Conservation (phyloP, 2,329 filamentous ascomycete genomes). For the Orbilia quercus region DNA sequence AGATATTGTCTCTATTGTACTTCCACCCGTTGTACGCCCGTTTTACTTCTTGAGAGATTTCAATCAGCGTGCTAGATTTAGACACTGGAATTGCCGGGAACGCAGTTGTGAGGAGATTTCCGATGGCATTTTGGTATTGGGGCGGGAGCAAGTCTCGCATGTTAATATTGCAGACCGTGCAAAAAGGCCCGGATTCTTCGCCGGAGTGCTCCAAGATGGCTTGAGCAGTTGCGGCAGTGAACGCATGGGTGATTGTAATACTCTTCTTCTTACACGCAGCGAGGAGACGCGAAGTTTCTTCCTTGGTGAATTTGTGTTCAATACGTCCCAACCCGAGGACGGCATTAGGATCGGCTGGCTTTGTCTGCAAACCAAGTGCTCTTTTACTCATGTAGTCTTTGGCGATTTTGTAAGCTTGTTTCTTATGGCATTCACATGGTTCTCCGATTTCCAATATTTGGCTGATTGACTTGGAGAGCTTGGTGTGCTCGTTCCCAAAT, state of each 20-base stretch:
- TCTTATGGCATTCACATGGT: neutral
- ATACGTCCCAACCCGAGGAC: neutral
- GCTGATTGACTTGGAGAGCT: neutral
- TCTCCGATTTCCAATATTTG: neutral
- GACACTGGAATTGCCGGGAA: constrained; percentile 9
- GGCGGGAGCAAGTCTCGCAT: constrained; percentile 13
- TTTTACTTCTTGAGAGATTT: neutral
- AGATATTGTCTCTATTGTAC: constrained; percentile 6
- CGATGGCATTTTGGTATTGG: neutral
- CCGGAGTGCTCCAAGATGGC: constrained; percentile 9
- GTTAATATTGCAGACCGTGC: constrained; percentile 8
- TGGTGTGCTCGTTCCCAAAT: constrained; percentile 1
- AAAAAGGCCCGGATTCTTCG: constrained; percentile 4
- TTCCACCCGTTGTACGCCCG: constrained; percentile 1
- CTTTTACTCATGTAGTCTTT: neutral
- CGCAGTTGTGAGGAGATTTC: constrained; percentile 26
- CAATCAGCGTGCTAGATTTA: neutral
- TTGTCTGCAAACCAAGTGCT: constrained; percentile 6
- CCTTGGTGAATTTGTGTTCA: constrained; percentile 21
- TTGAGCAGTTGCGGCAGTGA: constrained; percentile 10
- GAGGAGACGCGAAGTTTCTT: constrained; percentile 9
- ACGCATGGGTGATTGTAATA: constrained; percentile 14
- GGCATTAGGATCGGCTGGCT: neutral
- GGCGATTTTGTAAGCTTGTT: neutral
- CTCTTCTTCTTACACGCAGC: constrained; percentile 10